A percentile compares a stretch with the other conserved stretches of the same genome.
Conservation (phyloP, 108 stramenopile genomes). For the Nannochloropsis gaditana region DNA sequence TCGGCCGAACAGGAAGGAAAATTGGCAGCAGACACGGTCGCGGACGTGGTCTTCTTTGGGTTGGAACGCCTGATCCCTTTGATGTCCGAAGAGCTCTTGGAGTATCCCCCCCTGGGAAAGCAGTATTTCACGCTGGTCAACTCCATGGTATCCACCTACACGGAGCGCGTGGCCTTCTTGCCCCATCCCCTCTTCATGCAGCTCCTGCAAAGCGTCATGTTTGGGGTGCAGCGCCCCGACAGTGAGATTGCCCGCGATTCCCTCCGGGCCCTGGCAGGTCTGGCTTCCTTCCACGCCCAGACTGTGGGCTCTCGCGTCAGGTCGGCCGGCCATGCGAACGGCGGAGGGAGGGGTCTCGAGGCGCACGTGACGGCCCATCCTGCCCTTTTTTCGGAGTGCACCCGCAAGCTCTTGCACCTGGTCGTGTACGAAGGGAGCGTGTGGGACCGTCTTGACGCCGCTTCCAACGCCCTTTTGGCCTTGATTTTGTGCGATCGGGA, state of each 20-base stretch:
- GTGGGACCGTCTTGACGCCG: not conserved
- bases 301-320: not conserved
- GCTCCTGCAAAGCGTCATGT: not conserved
- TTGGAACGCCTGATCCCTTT: not conserved
- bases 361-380: not conserved
- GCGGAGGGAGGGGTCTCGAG: not conserved
- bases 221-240: not conserved
- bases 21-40: not conserved
- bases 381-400: not conserved
- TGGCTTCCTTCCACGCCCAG: not conserved
- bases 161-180: not conserved
- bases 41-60: not conserved
- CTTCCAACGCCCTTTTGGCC: not conserved
- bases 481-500: not conserved
- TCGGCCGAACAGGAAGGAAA: not conserved
- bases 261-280: not conserved
- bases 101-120: not conserved
- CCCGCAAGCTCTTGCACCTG: not conserved
- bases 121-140: not conserved
- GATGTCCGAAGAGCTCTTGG: not conserved
- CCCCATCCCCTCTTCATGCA: not conserved
- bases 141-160: not conserved
- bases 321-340: not conserved
- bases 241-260: not conserved
- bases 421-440: not conserved